Conservation (phyloP, 768 basidiomycete genomes). For the Pilatotrama ljubarskyi region DNA sequence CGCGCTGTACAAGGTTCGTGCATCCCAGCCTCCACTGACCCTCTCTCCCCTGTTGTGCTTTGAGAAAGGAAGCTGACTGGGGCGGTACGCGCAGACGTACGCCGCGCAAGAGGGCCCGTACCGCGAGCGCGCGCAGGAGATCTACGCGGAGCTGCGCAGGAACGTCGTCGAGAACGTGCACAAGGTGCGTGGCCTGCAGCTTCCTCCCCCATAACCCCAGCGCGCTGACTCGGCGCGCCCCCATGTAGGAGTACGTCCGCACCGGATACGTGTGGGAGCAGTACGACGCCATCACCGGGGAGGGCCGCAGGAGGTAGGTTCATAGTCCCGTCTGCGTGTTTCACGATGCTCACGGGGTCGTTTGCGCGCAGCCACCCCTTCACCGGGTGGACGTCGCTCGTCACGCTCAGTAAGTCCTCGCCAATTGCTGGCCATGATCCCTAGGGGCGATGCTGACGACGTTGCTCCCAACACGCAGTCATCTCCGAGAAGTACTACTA, state of each 20-base stretch:
- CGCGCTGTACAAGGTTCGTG: conserved; percentile 70
- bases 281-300: conserved; percentile 82
- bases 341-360: conserved; percentile 3
- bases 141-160: conserved; percentile 77
- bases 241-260: conserved; percentile 76
- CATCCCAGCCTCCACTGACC: neutral
- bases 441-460: conserved; percentile 2
- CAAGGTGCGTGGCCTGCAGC: conserved; percentile 42
- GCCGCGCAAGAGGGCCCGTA: conserved; percentile 78
- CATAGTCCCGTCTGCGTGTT: conserved; percentile 4
- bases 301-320: conserved; percentile 83
- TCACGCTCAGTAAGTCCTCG: conserved; percentile 76
- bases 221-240: neutral
- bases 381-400: conserved; percentile 94
- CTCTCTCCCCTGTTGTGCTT: neutral
- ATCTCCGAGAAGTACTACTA: conserved; percentile 62
- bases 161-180: conserved; percentile 87
- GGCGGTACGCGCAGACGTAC: conserved; percentile 59
- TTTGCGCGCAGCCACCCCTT: conserved; percentile 75
- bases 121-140: conserved; percentile 67
- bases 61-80: neutral
- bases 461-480: conserved; percentile 40
- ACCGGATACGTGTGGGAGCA: conserved; percentile 99
- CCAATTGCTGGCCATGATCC: neutral
- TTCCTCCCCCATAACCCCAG: neutral